Conservation (phyloP, 208 protist genomes). For the Porcisia hertigi region DNA sequence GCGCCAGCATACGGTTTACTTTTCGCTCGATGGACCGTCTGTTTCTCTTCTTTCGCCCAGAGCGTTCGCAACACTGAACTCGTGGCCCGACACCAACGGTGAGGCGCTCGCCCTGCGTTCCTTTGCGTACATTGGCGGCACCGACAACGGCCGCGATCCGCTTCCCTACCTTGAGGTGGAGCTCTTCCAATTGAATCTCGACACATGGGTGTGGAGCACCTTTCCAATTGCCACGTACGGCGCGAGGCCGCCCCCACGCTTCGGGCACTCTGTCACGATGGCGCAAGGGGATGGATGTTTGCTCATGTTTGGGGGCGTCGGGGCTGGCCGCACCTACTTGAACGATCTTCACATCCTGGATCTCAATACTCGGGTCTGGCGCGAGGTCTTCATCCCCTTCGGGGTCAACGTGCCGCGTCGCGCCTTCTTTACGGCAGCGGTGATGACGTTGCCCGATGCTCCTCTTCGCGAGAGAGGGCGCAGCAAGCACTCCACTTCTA, state of each 20-base stretch:
- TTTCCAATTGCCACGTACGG: constrained; percentile 55
- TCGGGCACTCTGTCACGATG: constrained; percentile 59
- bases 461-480: not conserved
- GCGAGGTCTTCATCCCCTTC: constrained; percentile 73
- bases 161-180: constrained; percentile 53
- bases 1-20: constrained; percentile 43
- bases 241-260: constrained; percentile 59
- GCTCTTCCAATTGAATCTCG: constrained; percentile 40
- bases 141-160: constrained; percentile 52
- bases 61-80: constrained; percentile 64
- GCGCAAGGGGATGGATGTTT: constrained; percentile 34
- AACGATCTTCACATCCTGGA: constrained; percentile 73
- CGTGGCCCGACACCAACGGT: constrained; percentile 32
- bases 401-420: constrained; percentile 44
- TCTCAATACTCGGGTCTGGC: constrained; percentile 64
- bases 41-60: constrained; percentile 34
- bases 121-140: constrained; percentile 77
- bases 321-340: constrained; percentile 37
- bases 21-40: constrained; percentile 37
- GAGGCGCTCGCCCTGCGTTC: constrained; percentile 19
- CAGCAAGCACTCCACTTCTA: too few relatives aligned
- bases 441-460: constrained; percentile 20
- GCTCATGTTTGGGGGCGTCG: constrained; percentile 75
- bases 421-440: constrained; percentile 53
- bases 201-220: constrained; percentile 27